phyloP scores from a whole-genome alignment of 441 rosid species.

The Eruca vesicaria region DNA sequence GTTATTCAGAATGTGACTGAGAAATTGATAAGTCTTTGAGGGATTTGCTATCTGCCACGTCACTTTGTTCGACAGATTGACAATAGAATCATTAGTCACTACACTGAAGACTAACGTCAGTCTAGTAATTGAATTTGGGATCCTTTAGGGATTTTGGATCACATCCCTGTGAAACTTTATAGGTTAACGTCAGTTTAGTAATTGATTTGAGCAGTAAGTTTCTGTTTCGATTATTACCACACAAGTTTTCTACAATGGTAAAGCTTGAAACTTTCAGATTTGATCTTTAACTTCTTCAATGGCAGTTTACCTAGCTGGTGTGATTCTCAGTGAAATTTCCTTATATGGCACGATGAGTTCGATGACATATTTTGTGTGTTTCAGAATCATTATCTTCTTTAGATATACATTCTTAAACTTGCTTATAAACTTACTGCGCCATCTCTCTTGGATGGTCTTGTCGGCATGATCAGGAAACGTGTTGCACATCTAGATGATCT shows the following conservation, averaged over 20 bases:
- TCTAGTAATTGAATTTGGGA: conserved; percentile 55
- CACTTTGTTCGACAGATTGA: conserved; percentile 59
- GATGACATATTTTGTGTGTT: not conserved
- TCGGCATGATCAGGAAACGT: too few species aligned
- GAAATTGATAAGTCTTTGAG: conserved; percentile 40
- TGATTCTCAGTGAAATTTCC: conserved; percentile 71
- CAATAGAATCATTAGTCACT: conserved; percentile 64
- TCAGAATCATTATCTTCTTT: not conserved
- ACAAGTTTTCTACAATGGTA: conserved; percentile 62
- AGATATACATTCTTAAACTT: conserved; percentile 10
- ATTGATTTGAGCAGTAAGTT: conserved; percentile 71
- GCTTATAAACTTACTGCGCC: not conserved
- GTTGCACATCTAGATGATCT: too few species aligned
- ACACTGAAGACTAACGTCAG: conserved; percentile 57
- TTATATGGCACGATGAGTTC: conserved; percentile 60
- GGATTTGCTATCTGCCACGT: conserved; percentile 47
- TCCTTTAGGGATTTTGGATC: conserved; percentile 75
- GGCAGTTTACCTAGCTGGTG: conserved; percentile 59
- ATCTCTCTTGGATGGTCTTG: not conserved
- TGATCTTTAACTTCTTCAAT: conserved; percentile 64
- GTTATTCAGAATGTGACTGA: too few species aligned
- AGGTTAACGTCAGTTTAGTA: conserved; percentile 54
- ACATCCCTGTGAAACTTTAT: conserved; percentile 68
- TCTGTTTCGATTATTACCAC: conserved; percentile 65
- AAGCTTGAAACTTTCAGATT: conserved; percentile 56